phyloP scores from a whole-genome alignment of 768 basidiomycete species.

The Dacryopinax primogenitus region DNA sequence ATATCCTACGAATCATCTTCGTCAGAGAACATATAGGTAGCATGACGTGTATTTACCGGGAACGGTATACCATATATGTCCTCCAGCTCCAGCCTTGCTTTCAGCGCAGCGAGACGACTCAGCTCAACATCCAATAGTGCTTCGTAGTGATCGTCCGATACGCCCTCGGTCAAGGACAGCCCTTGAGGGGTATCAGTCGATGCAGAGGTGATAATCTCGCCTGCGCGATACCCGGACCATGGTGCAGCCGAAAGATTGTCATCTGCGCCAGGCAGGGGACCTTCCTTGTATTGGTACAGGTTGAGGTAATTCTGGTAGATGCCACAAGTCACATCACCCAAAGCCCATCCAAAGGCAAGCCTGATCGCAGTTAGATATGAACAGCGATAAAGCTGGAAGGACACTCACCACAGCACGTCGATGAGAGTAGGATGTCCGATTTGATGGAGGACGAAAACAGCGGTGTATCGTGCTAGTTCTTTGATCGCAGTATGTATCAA shows the following conservation, averaged over 20 bases:
- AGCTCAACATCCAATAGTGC: constrained; percentile 34
- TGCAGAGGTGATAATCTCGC: background rate
- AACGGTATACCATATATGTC: constrained; percentile 67
- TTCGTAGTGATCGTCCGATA: background rate
- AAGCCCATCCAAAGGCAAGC: constrained; percentile 1
- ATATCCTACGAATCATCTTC: constrained; percentile 38
- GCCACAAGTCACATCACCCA: background rate
- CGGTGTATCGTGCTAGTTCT: background rate
- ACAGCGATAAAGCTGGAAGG: background rate
- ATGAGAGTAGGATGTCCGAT: background rate
- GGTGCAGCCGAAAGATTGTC: background rate
- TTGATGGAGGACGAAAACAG: background rate
- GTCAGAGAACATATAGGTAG: constrained; percentile 11
- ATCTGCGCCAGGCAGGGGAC: background rate
- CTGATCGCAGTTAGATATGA: background rate
- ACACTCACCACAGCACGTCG: background rate
- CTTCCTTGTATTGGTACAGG: constrained; percentile 2
- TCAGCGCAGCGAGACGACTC: constrained; percentile 48
- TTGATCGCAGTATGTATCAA: background rate
- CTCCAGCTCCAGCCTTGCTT: constrained; percentile 62
- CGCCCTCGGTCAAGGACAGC: background rate
- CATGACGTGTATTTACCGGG: constrained; percentile 41
- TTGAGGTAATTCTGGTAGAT: constrained; percentile 5
- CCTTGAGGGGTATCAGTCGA: background rate
- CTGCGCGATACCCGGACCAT: background rate